phyloP scores from a whole-genome alignment of 306 rosid genomes.

The Phaseolus lunatus region DNA sequence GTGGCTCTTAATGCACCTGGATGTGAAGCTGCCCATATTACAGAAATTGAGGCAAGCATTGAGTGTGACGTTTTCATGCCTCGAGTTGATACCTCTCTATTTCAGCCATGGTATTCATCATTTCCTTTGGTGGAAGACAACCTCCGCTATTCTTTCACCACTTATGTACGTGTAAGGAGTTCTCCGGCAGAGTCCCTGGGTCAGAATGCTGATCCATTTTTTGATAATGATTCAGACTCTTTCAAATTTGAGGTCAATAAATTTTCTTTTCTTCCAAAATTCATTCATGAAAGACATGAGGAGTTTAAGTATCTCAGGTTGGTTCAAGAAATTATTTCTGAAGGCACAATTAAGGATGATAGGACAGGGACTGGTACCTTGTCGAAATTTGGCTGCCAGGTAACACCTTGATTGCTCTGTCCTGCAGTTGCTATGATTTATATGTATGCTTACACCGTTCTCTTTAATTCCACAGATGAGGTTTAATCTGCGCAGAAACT shows the following conservation, averaged over 20 bases:
- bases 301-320: conserved; percentile 78
- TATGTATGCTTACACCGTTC: conserved; percentile 40
- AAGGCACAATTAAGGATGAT: conserved; percentile 85
- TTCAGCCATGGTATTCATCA: conserved; percentile 94
- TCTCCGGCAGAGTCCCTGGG: conserved; percentile 56
- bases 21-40: conserved; percentile 91
- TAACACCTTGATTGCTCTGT: conserved; percentile 46
- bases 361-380: conserved; percentile 98
- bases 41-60: conserved; percentile 76
- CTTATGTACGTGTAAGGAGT: conserved; percentile 84
- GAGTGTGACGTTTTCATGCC: conserved; percentile 91
- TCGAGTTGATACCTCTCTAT: conserved; percentile 68
- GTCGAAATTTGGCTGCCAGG: conserved; percentile 96
- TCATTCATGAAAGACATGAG: conserved; percentile 82
- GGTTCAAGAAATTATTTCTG: conserved; percentile 82
- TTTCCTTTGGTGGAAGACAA: conserved; percentile 79
- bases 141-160: conserved; percentile 71
- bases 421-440: conserved; percentile 36
- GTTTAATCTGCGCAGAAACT: conserved; percentile 82
- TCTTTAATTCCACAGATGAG: conserved; percentile 68
- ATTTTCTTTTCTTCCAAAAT: conserved; percentile 89
- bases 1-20: conserved; percentile 87
- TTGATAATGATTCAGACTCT: conserved; percentile 49
- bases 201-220: conserved; percentile 55
- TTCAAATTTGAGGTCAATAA: conserved; percentile 67